Evolutionary conservation across 371 early-diverging fungal species (phyloP), one percentile per base, ranked within the genome.

Genomic region (Mortierella sp.): DNA sequence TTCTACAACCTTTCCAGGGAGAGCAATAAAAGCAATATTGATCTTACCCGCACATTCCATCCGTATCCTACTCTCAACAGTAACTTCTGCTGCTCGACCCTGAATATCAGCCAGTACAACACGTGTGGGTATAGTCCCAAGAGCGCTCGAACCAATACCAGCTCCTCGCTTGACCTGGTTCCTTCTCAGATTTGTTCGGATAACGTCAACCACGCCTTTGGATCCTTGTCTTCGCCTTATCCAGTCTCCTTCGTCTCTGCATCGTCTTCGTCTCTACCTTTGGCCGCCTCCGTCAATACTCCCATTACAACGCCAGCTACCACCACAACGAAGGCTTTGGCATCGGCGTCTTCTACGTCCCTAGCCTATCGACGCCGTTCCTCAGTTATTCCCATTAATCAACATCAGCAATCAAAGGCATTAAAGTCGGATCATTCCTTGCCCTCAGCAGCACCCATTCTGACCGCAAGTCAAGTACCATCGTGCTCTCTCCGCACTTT

Each of bases 1-100:
- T 72, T 72, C 46, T 66, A 72, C 50, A 66, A 61, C 59, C 72
- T 72, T 17, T 60, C 66, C 43, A 65, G 48, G 41, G 57, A 60
- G 3, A 57, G 62, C 21, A 72, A 72, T 46, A 72, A 48, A 48
- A 66, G 72, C 27, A 72, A 66, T 28, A 11, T 72, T 12, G 72
- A 72, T 26, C 43, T 72, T 9, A 49, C 56, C 42, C 63, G 52
- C 59, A 60, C 56, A 44, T 54, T 37, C 34, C 60, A 55, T 50
- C 59, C 57, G 49, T 62, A 69, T 37, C 54, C 64, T 31, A 47
- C 60, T 11, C 50, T 70, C 30, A 51, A 54, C 64, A 61, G 56
- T 49, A 56, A 69, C 41, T 47, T 19, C 52, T 52, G 58, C 49
- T 23, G 30, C 42, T 55, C 67, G 34, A 49, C 37, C 55, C 47